Evolutionary conservation across 805 yeast species (phyloP), one percentile per base, ranked within the genome.

Genomic region (Lipomyces sp.): DNA sequence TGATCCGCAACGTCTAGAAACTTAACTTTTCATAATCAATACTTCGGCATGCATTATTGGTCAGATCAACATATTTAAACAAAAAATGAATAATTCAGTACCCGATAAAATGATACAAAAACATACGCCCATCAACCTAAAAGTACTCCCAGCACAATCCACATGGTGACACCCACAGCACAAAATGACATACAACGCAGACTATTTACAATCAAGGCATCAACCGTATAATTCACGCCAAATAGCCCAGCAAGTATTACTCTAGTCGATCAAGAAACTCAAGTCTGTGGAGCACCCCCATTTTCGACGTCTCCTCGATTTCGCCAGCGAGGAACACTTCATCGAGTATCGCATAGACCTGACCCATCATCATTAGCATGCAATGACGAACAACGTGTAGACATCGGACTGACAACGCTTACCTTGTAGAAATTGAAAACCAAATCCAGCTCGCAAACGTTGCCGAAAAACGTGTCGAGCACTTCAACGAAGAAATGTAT

Each of bases 251-350:
- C 10, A 6, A 10, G 42, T 24, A 6, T 65, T 64, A 81, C 45
- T 80, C 87, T 49, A 83, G 64, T 47, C 75, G 70, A 61, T 87
- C 95, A 46, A 87, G 70, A 56, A 76, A 73, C 51, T 77, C 77
- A 36, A 91, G 69, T 52, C 96, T 68, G 19, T 79, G 79, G 49
- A 90, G 67, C 4, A 91, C 74, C 43, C 74, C 76, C 23, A 75
- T 75, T 65, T 86, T 87, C 58, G 87, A 84, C 1, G 89, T 84
- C 64, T 89, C 96, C 64, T 85, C 88, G 11, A 90, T 74, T 66
- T 93, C 97, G 11, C 98, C 98, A 11, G 90, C 95, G 41, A 87
- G 65, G 62, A 84, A 87, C 65, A 93, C 76, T 67, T 90, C 96
- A 66, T 93, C 97, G 52, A 93, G 66, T 7, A 89, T 84, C 47